These are phyloP conservation scores for Chloroidium sp. DNA, from an alignment of 163 green algal species.

Conservation along the genomic window DNA sequence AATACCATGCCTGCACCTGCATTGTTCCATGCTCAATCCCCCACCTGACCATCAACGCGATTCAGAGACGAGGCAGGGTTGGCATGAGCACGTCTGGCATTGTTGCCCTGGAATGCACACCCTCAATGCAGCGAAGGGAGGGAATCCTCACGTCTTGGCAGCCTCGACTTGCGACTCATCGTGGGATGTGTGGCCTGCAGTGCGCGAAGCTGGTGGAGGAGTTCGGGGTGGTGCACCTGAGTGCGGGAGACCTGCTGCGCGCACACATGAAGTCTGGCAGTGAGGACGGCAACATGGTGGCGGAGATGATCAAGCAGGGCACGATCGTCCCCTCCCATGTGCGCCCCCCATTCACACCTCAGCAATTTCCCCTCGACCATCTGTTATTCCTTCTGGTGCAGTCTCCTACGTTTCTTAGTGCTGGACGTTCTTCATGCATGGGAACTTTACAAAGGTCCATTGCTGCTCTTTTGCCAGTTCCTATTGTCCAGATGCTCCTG, in stretches of 20 bases:
- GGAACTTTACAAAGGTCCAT: too few species aligned
- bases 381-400: too few species aligned
- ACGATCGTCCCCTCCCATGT: slow-evolving; percentile 86
- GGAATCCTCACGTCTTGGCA: too few species aligned
- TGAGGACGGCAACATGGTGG: slow-evolving; percentile 76
- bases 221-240: slow-evolving; percentile 78
- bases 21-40: not conserved
- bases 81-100: not conserved
- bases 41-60: not conserved
- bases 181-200: slow-evolving; percentile 26
- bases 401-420: too few species aligned
- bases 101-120: not conserved
- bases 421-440: too few species aligned
- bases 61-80: not conserved
- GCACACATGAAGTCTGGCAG: slow-evolving; percentile 78
- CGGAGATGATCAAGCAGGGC: slow-evolving; percentile 90
- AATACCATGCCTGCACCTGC: too few species aligned
- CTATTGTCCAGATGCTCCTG: not conserved
- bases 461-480: not conserved
- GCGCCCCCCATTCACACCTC: not conserved
- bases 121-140: too few species aligned
- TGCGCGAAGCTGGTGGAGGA: slow-evolving; percentile 77
- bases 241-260: slow-evolving; percentile 84
- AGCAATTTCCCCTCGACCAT: too few species aligned
- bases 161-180: not conserved